These are phyloP conservation scores for Boletus sp. DNA, from an alignment of 768 basidiomycete species.

Conservation along the genomic window DNA sequence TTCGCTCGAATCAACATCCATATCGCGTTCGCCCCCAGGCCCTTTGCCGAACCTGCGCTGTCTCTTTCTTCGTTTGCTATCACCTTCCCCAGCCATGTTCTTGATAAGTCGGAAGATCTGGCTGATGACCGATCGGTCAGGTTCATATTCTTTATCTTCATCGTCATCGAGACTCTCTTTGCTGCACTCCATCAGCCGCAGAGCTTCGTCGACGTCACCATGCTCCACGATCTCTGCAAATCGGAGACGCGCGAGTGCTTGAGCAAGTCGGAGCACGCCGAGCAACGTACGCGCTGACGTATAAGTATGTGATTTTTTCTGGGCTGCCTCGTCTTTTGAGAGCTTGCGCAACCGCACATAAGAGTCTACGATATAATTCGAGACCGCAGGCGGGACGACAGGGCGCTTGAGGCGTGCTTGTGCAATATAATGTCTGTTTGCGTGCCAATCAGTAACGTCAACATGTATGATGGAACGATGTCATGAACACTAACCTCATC, in stretches of 20 bases:
- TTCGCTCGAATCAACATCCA: conserved; percentile 67
- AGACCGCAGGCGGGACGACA: conserved; percentile 84
- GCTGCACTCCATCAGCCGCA: conserved; percentile 95
- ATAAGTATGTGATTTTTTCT: conserved; percentile 89
- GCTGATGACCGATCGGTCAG: conserved; percentile 76
- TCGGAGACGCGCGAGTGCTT: conserved; percentile 90
- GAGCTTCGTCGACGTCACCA: conserved; percentile 92
- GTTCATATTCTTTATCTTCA: conserved; percentile 62
- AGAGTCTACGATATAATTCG: conserved; percentile 90
- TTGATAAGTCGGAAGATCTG: conserved; percentile 92
- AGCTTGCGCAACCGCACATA: conserved; percentile 94
- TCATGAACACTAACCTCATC: conserved; percentile 64
- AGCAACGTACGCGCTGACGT: conserved; percentile 95
- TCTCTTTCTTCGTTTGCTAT: conserved; percentile 40
- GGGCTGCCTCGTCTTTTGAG: conserved; percentile 85
- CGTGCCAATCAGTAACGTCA: conserved; percentile 3
- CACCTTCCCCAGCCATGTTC: conserved; percentile 61
- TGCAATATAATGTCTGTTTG: conserved; percentile 87
- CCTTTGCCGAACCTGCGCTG: conserved; percentile 63
- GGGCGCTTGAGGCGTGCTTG: conserved; percentile 86
- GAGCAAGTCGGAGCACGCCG: conserved; percentile 89
- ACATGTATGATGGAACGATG: neutral
- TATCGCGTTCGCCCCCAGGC: conserved; percentile 66
- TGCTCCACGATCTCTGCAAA: conserved; percentile 78
- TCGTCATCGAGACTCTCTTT: conserved; percentile 90